phyloP scores from a whole-genome alignment of 805 yeast species.

The Spathaspora gorwiae region DNA sequence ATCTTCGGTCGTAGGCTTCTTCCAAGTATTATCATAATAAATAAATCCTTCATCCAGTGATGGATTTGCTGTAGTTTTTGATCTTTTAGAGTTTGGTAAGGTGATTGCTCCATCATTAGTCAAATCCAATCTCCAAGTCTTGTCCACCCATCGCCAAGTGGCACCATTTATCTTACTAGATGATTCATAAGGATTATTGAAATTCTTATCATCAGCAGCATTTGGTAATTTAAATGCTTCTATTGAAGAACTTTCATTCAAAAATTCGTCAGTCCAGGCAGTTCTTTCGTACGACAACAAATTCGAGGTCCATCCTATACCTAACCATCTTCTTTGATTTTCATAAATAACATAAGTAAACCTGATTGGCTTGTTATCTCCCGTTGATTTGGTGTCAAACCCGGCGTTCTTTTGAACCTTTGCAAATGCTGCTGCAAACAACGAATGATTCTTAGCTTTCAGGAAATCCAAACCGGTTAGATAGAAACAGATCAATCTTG shows the following conservation, averaged over 20 bases:
- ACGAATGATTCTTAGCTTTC: constrained; percentile 38
- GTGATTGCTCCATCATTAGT: constrained; percentile 85
- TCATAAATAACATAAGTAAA: constrained; percentile 92
- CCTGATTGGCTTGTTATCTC: constrained; percentile 49
- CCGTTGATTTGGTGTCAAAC: constrained; percentile 11
- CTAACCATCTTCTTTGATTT: constrained; percentile 95
- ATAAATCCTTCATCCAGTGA: constrained; percentile 78
- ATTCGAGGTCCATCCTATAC: constrained; percentile 96
- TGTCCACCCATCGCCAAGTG: constrained; percentile 94
- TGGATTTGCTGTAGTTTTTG: constrained; percentile 64
- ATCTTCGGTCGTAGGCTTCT: constrained; percentile 82
- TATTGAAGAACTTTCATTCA: constrained; percentile 77
- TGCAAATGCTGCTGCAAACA: constrained; percentile 53
- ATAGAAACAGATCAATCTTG: constrained; percentile 71
- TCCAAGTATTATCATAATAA: constrained; percentile 92
- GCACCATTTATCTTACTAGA: constrained; percentile 53
- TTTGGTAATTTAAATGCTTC: constrained; percentile 80
- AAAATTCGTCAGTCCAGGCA: constrained; percentile 95
- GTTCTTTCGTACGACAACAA: constrained; percentile 88
- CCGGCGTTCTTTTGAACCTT: constrained; percentile 40
- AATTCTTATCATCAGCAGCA: constrained; percentile 19
- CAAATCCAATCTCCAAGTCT: constrained; percentile 84
- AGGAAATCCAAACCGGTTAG: constrained; percentile 81
- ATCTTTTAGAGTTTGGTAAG: constrained; percentile 54
- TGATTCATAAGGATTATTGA: background rate